Evolutionary conservation across 1,139 yeast species (phyloP).

Genomic region (Taphrina flavorubra): DNA sequence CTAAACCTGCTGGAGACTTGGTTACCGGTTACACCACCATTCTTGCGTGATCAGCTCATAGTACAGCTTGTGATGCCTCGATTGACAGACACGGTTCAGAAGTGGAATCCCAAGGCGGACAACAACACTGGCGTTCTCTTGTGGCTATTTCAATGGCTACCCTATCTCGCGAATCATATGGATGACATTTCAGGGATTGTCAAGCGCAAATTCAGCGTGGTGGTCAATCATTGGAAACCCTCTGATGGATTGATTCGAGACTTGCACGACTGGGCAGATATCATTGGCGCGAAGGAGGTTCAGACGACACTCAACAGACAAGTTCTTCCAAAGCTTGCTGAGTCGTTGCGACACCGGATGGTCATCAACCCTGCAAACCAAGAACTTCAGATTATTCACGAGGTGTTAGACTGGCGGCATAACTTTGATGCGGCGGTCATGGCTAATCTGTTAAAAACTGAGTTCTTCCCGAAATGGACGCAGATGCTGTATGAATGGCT

Average conservation of each 20-base stretch:
- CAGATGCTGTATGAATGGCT: slow-evolving; percentile 51
- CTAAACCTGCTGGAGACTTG: slow-evolving; percentile 55
- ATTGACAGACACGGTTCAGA: slow-evolving; percentile 51
- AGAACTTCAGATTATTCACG: slow-evolving; percentile 47
- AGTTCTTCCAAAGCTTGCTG: slow-evolving; percentile 53
- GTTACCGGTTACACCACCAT: slow-evolving; percentile 54
- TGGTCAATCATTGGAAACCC: slow-evolving; percentile 53
- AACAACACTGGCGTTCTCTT: slow-evolving; percentile 37
- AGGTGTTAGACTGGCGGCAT: slow-evolving; percentile 49
- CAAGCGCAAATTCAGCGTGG: slow-evolving; percentile 50
- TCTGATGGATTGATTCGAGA: slow-evolving; percentile 50
- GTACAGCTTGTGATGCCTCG: slow-evolving; percentile 53
- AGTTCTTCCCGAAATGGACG: slow-evolving; percentile 52
- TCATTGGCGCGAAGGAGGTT: slow-evolving; percentile 52
- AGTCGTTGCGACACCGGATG: slow-evolving; percentile 48
- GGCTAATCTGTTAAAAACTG: slow-evolving; percentile 48
- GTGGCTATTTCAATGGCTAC: slow-evolving; percentile 59
- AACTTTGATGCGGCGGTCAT: slow-evolving; percentile 47
- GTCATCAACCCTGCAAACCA: slow-evolving; percentile 51
- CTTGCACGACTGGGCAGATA: slow-evolving; percentile 53
- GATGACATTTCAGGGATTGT: slow-evolving; percentile 50
- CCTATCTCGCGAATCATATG: slow-evolving; percentile 49
- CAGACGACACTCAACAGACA: slow-evolving; percentile 48
- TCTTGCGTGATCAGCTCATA: slow-evolving; percentile 51
- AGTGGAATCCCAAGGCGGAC: slow-evolving; percentile 53